phyloP scores from a whole-genome alignment of 2,329 filamentous ascomycete species.

The Fusarium incarnatum region DNA sequence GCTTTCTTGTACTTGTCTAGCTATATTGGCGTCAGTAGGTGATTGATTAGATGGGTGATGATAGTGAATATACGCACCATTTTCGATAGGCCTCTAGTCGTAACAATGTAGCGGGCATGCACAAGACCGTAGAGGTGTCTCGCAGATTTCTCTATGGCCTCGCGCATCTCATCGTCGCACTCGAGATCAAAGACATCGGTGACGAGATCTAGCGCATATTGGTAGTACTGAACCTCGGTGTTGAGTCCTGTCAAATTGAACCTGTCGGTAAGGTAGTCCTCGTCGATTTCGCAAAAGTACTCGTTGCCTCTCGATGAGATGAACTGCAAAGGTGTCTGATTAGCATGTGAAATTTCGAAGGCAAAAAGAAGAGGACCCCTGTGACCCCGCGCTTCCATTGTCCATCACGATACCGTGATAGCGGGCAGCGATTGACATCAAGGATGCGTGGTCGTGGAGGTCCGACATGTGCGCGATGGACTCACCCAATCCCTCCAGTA shows the following conservation, averaged over 20 bases:
- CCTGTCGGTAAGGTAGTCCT: constrained; percentile 96
- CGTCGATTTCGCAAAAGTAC: constrained; percentile 99
- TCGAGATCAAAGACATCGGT: constrained; percentile 99
- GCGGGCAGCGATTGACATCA: not conserved
- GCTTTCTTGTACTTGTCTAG: constrained; percentile 99
- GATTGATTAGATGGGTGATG: not conserved
- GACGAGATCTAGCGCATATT: constrained; percentile 96
- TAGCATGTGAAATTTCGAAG: constrained; percentile 23
- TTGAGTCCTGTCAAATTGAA: constrained; percentile 98
- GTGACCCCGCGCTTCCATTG: constrained; percentile 25
- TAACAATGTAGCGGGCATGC: constrained; percentile 96
- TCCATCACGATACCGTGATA: not conserved
- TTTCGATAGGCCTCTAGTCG: constrained; percentile 90
- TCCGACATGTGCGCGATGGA: constrained; percentile 44
- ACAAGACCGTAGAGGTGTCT: constrained; percentile 95
- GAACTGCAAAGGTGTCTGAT: constrained; percentile 70
- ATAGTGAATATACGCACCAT: constrained; percentile 73
- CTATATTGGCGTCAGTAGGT: constrained; percentile 59
- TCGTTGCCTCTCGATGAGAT: constrained; percentile 98
- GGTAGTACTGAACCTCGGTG: constrained; percentile 97
- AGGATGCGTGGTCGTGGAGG: constrained; percentile 10
- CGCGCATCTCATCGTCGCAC: constrained; percentile 97
- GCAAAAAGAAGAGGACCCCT: constrained; percentile 6
- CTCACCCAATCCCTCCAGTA: constrained; percentile 99
- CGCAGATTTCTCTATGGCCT: constrained; percentile 97